Evolutionary conservation across 2,329 filamentous ascomycete genomes (phyloP), one percentile per base, ranked within the genome.

Genomic region (Nannizziopsis arthrosporioides): DNA sequence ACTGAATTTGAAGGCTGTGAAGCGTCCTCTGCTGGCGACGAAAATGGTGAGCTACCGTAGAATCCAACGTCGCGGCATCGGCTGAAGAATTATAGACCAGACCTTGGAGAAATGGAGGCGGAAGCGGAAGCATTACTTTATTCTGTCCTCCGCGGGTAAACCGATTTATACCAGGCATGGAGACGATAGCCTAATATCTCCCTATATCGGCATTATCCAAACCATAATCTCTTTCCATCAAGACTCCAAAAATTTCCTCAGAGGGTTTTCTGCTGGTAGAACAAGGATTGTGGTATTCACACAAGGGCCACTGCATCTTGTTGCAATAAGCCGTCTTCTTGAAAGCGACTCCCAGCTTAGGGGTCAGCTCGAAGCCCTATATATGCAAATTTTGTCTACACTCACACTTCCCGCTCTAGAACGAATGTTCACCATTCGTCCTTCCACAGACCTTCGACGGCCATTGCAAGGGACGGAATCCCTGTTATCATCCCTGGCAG

Each of bases 151-250:
- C 11, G 90, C 93, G 8, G 92, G 92, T 15, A 98, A 98, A 64
- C 93, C 92, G 9, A 93, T 98, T 42, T 98, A 90, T 74, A 96
- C 88, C 60, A 79, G 93, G 42, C 90, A 98, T 62, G 92, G 93
- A 36, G 87, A 95, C 57, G 76, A 94, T 55, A 81, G 83, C 47
- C 72, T 96, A 38, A 87, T 96, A 61, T 94, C 93, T 58, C 84
- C 85, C 44, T 95, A 92, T 58, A 90, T 96, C 63, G 92, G 92
- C 36, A 83, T 98, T 14, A 82, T 95, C 1, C 92, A 96, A 63
- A 98, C 92, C 38, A 90, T 98, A 57, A 94, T 98, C 53, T 96
- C 92, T 1, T 95, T 95, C 63, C 96, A 93, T 61, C 84, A 94
- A 62, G 81, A 81, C 40, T 77, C 82, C 7, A 77, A 84, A 48